Percentiles rank a stretch among this genome's conserved stretches.
phyloP scores from a whole-genome alignment of 441 rosid species.

The Euphorbia celastroides region DNA sequence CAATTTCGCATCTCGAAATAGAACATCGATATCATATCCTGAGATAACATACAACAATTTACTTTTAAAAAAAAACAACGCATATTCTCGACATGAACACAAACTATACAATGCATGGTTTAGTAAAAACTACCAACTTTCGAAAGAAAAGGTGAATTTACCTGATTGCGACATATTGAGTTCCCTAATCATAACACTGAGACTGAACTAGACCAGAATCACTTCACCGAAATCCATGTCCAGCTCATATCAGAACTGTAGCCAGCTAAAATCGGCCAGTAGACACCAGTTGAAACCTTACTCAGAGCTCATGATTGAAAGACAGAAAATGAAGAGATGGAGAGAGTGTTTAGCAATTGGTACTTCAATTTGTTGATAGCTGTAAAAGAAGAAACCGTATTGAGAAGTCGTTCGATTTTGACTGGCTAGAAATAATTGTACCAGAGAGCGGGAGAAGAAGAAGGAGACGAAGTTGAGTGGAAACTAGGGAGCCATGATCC shows the following conservation, averaged over 20 bases:
- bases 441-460: not conserved
- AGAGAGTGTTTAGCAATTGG: not conserved
- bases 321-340: not conserved
- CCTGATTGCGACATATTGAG: conserved; percentile 18
- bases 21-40: conserved; percentile 51
- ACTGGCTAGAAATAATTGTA: not conserved
- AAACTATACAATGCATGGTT: not conserved
- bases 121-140: not conserved
- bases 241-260: not conserved
- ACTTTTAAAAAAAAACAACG: not conserved
- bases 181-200: not conserved
- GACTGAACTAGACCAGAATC: not conserved
- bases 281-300: not conserved
- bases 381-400: not conserved
- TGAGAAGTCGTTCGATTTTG: not conserved
- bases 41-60: conserved; percentile 10
- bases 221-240: not conserved
- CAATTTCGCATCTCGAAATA: conserved; percentile 61
- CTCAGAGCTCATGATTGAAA: not conserved
- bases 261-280: not conserved
- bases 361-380: not conserved
- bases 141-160: not conserved
- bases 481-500: not conserved
- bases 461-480: not conserved
- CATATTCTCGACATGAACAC: not conserved